Conservation (phyloP, 2,329 filamentous ascomycete genomes). For the Orbilia quercus region DNA sequence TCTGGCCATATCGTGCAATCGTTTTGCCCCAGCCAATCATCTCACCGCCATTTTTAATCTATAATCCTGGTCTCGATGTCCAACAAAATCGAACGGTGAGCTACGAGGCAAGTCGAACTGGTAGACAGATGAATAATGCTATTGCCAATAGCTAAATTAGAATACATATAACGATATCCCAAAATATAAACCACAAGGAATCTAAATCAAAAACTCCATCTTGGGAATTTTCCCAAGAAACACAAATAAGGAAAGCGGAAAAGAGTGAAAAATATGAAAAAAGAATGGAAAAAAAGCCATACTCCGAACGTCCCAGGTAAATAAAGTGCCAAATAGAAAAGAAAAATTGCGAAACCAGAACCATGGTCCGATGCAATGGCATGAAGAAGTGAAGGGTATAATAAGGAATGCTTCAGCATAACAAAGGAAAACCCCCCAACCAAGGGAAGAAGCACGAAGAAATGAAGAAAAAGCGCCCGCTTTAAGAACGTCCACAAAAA, state of each 20-base stretch:
- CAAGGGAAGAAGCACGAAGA: conserved; percentile 14
- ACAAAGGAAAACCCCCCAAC: conserved; percentile 15
- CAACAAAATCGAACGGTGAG: too few relatives aligned
- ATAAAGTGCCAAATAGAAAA: background rate
- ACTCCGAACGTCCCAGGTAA: conserved; percentile 8
- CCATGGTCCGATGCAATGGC: background rate
- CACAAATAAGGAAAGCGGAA: conserved; percentile 8
- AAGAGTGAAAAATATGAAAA: too few relatives aligned
- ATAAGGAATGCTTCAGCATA: conserved; percentile 10
- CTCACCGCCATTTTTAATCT: conserved; percentile 26
- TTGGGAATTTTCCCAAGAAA: too few relatives aligned
- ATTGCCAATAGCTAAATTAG: conserved; percentile 16
- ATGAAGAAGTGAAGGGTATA: conserved; percentile 5
- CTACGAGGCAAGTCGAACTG: too few relatives aligned
- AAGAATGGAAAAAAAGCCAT: conserved; percentile 5
- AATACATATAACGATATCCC: conserved; percentile 3
- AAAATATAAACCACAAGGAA: background rate
- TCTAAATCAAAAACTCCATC: too few relatives aligned
- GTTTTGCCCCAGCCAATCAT: conserved; percentile 23
- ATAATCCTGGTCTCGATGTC: conserved; percentile 3
- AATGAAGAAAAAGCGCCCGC: conserved; percentile 24
- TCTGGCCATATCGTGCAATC: background rate
- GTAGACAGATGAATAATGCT: conserved; percentile 1
- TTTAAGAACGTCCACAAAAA: conserved; percentile 11
- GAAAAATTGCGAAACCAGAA: background rate